Evolutionary conservation across 352 stramenopile genomes (phyloP), one percentile per base, ranked within the genome.

Genomic region (Phytophthora pseudosyringae): DNA sequence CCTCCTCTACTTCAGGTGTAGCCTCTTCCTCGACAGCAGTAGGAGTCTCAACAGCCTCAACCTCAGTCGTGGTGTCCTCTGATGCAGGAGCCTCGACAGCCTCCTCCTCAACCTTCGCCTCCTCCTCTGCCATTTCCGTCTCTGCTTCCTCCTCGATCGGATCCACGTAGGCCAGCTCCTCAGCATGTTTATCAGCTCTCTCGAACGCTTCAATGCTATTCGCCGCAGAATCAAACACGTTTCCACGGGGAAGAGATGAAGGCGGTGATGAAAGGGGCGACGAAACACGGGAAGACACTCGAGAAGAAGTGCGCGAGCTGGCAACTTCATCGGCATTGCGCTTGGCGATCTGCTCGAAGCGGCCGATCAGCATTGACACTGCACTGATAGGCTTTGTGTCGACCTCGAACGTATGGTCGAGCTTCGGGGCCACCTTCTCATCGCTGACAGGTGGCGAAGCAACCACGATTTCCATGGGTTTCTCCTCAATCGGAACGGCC

Each of bases 271-370:
- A 15, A n/a, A 49, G 29, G 3, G 59, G 44, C 7, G 58, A 67
- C 16, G 51, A 62, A 29, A 43, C 46, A 48, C 55, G 46, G 3
- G 63, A 62, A 25, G 61, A 63, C 8, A 45, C 35, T n/a, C 56
- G 50, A 10, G 55, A 68, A 39, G 44, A 69, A 4, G 50, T 15
- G 21, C 68, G 51, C 11, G 57, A 68, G 18, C 15, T 61, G 2
- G 57, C 51, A 39, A 49, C 56, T 52, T 71, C 52, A 5, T 25
- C 32, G 5, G 53, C 68, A 12, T 76, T 64, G 16, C 16, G 40
- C 35, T 50, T 58, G 9, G 69, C 69, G n/a, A 76, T 50, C n/a
- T 67, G 9, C 51, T 76, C 69, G 28, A 59, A 76, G 39, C 69
- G 69, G n/a, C 58, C 59, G 39, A 76, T 76, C 9, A 76, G 56